Evolutionary conservation across 768 basidiomycete genomes (phyloP).

Genomic region (Hygrophorus russula): DNA sequence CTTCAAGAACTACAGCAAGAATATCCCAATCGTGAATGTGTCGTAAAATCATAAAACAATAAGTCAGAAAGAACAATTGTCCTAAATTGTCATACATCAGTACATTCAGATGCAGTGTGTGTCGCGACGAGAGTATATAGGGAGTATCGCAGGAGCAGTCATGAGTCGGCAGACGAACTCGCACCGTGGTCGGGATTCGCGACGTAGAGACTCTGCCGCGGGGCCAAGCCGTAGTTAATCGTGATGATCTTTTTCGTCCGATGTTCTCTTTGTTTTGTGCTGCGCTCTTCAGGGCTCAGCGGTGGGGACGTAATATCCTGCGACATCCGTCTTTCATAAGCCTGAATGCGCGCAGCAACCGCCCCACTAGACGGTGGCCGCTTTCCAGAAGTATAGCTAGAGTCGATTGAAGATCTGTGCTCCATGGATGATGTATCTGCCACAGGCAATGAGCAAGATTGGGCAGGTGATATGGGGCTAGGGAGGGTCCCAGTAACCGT

Average conservation of each 20-base stretch:
- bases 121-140: background rate
- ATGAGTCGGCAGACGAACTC: constrained; percentile 12
- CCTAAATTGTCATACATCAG: background rate
- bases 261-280: constrained; percentile 32
- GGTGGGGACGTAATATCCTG: constrained; percentile 26
- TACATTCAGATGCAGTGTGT: too few relatives aligned
- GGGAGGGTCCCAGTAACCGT: constrained; percentile 4
- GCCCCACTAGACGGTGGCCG: constrained; percentile 15
- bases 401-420: too few relatives aligned
- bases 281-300: constrained; percentile 8
- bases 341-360: constrained; percentile 43
- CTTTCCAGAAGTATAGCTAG: constrained; percentile 1
- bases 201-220: constrained; percentile 53
- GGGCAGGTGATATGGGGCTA: background rate
- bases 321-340: constrained; percentile 50
- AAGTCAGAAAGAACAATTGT: background rate
- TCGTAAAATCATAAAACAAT: background rate
- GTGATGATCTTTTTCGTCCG: constrained; percentile 23
- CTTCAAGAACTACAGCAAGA: constrained; percentile 1
- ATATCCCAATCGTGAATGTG: constrained; percentile 1
- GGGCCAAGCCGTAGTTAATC: constrained; percentile 56
- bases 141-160: background rate
- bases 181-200: constrained; percentile 53
- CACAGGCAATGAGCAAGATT: background rate
- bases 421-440: too few relatives aligned